phyloP scores from a whole-genome alignment of 2,329 filamentous ascomycete species.

The Neofusicoccum laricinum region DNA sequence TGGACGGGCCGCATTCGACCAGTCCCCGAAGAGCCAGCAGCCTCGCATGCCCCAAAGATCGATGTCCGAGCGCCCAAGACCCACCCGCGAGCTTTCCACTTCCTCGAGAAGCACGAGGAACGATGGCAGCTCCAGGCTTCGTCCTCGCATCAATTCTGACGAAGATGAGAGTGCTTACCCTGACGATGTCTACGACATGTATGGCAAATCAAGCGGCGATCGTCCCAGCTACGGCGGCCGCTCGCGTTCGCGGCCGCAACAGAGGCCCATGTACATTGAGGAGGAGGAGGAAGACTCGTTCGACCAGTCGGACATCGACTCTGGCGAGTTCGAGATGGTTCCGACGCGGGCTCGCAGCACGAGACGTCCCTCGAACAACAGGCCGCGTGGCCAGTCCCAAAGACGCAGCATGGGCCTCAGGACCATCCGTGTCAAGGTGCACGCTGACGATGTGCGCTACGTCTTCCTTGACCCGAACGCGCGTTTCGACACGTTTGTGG shows the following conservation, averaged over 20 bases:
- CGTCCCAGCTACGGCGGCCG: slow-evolving; percentile 25
- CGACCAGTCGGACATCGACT: slow-evolving; percentile 70
- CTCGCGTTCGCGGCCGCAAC: slow-evolving; percentile 33
- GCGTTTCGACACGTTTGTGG: slow-evolving; percentile 73
- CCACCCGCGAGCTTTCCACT: slow-evolving; percentile 34
- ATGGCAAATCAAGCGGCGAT: slow-evolving; percentile 42
- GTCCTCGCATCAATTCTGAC: slow-evolving; percentile 34
- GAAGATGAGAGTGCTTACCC: slow-evolving; percentile 62
- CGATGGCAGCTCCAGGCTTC: slow-evolving; percentile 21
- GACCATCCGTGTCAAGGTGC: slow-evolving; percentile 86
- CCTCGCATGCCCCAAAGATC: slow-evolving; percentile 41
- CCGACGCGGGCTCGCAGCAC: slow-evolving; percentile 33
- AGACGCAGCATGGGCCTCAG: slow-evolving; percentile 53
- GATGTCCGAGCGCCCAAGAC: slow-evolving; percentile 43
- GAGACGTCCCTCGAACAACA: slow-evolving; percentile 28
- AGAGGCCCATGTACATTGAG: slow-evolving; percentile 65
- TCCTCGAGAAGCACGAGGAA: slow-evolving; percentile 22
- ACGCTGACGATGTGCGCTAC: slow-evolving; percentile 82
- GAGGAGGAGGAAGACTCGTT: slow-evolving; percentile 73
- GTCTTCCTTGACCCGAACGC: slow-evolving; percentile 76
- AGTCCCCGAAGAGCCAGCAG: slow-evolving; percentile 21
- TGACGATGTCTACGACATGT: slow-evolving; percentile 63
- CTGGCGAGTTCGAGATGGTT: slow-evolving; percentile 78
- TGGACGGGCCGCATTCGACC: slow-evolving; percentile 48
- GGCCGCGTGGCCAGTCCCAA: slow-evolving; percentile 1